Evolutionary conservation across 1,139 yeast species (phyloP).

Genomic region (Candida sojae): DNA sequence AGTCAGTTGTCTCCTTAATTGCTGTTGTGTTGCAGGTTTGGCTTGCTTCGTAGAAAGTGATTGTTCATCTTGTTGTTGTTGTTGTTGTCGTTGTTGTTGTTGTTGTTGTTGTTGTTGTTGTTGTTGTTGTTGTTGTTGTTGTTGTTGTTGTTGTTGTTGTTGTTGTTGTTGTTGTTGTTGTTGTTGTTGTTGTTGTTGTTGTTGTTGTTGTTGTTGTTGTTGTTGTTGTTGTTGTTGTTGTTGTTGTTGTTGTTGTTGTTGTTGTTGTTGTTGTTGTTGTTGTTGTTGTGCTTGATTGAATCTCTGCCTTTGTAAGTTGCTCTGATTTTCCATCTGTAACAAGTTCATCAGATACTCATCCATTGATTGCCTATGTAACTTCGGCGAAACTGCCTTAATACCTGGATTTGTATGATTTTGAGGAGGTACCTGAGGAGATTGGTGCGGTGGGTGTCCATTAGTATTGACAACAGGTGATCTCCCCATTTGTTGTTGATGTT

Average conservation of each 20-base stretch:
- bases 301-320: slow-evolving; percentile 27
- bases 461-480: slow-evolving; percentile 7
- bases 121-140: no score
- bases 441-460: slow-evolving; percentile 7
- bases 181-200: no score
- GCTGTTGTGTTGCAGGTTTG: background rate
- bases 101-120: slow-evolving; percentile 11
- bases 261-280: slow-evolving; percentile 8
- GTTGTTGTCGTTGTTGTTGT: slow-evolving; percentile 4
- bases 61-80: background rate
- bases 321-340: slow-evolving; percentile 28
- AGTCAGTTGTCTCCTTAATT: background rate
- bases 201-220: no score
- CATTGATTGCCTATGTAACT: slow-evolving; percentile 18
- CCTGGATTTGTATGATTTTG: slow-evolving; percentile 1
- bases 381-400: slow-evolving; percentile 1
- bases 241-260: background rate
- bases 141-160: slow-evolving; percentile 1
- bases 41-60: background rate
- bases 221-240: no score
- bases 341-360: slow-evolving; percentile 28
- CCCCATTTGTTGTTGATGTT: slow-evolving; percentile 12
- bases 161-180: slow-evolving; percentile 13
- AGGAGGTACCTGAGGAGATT: slow-evolving; percentile 5
- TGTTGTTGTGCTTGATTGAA: slow-evolving; percentile 18